Base-by-base conservation (phyloP, 129 eudicot species). In the Deinandra increscens region DNA sequence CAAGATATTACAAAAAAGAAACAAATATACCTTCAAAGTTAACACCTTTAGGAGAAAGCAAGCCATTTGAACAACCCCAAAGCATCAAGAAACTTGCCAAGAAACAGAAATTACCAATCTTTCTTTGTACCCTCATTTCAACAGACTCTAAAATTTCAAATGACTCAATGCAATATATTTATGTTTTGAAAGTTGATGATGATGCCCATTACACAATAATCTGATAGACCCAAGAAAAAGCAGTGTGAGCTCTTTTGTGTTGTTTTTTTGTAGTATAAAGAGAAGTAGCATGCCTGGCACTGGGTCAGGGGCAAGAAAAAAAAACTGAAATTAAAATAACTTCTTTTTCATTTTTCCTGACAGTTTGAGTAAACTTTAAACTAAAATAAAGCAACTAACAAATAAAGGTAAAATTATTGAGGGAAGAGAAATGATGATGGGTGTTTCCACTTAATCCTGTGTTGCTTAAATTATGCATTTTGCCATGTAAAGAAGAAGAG, bases 31-130 rank as follows among this genome's bases (percentile, higher is more conserved):
- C 97, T 91, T 91, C 97, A 91, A 78, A 91, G 87, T 91, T 91
- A 19, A 91, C 97, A 69, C 97, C 97, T 85, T 87, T 91, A 58
- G 97, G 82, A 53, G 97, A 91, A 54, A 91, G 97, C 89, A 91
- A 81, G 39, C 82, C 81, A 72, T 61, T 69, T 49, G 83, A 74
- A 70, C 73, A 62, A 68, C 79, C 60, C 65, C 64, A 87, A 70
- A 81, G 42, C 79, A 81, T 66, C 45, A 85, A 48, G 75, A 77
- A 77, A 58, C 76, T 77, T 77, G 18, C 22, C 75, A 91, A 45
- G 75, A 80, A 79, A 81, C 77, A 80, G 17, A 87, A 73, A 56
- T 74, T 71, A 64, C 75, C 66, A 50, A 39, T 65, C 79, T 68
- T 80, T 60, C 45, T 31, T 33, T 70, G 48, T 19, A 75, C 76